Base-by-base conservation (phyloP, 805 yeast species). In the Starmerella vaccinii region DNA sequence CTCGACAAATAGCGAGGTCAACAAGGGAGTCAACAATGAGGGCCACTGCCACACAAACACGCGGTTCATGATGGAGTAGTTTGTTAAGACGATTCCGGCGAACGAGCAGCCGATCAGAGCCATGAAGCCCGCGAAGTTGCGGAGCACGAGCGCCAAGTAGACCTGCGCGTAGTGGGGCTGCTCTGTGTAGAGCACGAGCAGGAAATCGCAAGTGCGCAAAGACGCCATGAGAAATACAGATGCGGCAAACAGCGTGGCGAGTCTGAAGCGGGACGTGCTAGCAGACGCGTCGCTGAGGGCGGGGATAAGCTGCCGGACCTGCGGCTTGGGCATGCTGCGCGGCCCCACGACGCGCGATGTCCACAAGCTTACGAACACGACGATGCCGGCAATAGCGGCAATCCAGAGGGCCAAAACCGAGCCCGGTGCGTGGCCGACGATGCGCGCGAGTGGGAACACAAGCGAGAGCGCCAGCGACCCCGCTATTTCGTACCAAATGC, bases 11-110 rank as follows among this genome's bases (percentile, higher is more conserved):
- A 24, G 37, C n/a, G 46, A 26, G 3, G 46, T 30, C 29, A 46
- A 54, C 16, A 40, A 37, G 13, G 46, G 22, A 13, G 44, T 30
- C 13, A 54, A 40, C 22, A 55, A 10, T 18, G 52, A 27, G 18
- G 53, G 54, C 63, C 63, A 60, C 42, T 60, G 61, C 62, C 63
- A 59, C 37, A 32, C 48, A 39, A 51, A 47, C 35, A 45, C 39
- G 18, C 54, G 52, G 24, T 34, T 29, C 55, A 54, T 52, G 21
- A 58, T 47, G 30, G 38, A 22, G 32, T 45, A 41, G 52, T 58
- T 57, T 22, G 56, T 47, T 23, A 50, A 21, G 40, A 54, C 42
- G 27, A 58, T 58, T 16, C 53, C 48, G 13, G 46, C 46, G 30
- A 58, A 56, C 10, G 59, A 53, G 49, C 61, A 53, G 34, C 52